Evolutionary conservation across 345 rosid species (phyloP), one percentile per base, ranked within the genome.

Genomic region (Diplotaxis tenuifolia): DNA sequence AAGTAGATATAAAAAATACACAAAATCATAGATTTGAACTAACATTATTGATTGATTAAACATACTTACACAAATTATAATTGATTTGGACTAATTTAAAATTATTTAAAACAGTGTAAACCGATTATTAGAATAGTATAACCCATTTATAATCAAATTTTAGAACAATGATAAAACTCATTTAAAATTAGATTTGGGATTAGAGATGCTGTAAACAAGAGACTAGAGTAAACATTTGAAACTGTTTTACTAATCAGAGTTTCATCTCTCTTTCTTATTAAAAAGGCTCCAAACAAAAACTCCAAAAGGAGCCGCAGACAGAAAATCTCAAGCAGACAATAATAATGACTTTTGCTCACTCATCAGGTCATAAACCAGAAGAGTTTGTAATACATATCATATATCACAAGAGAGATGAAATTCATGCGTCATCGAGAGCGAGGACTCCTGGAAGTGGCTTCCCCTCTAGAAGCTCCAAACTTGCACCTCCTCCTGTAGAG

Each of bases 401-500:
- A 42, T 12, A 42, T 42, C 70, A 76, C 67, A 76, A 9, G 34
- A 62, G 63, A 61, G 59, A 69, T 31, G 45, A 56, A 12, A 62
- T 8, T 72, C 59, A 77, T 22, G 92, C 96, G 58, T 90, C 94
- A 5, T 90, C 92, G 9, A 90, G 89, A 67, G 96, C 96, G 28
- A 88, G 72, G 56, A 90, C 94, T 82, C 94, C 94, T 4, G 96
- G 96, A 72, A 90, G 94, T 67, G 80, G 85, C 77, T 90, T 88
- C 2, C 96, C 96, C 74, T 90, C 96, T 68, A 90, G 80, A 81
- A 90, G 78, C 80, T 90, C 96, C 86, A 90, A 86, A 82, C 96
- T 88, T 15, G 96, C 96, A 78, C 96, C 96, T 1, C 96, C 96
- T 71, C 96, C 96, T 0, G 94, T 90, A 61, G 96, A 90, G 72